Base-by-base conservation (phyloP, 768 basidiomycete genomes). In the Leccinellum luteum region DNA sequence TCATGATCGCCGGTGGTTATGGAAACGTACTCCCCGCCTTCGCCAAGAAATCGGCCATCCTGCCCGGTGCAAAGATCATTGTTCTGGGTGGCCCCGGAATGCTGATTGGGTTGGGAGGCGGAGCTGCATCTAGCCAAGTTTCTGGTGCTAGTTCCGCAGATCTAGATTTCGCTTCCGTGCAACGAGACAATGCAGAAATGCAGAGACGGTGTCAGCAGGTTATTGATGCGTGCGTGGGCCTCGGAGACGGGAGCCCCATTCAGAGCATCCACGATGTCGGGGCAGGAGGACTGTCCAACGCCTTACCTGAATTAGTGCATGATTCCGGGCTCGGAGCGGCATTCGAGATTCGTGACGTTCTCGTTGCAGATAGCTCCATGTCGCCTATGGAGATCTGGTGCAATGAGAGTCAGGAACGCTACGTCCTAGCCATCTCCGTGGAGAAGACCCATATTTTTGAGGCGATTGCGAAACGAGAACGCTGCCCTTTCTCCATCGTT, bases 311-410 rank as follows among this genome's bases (percentile, higher is more conserved):
- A 72, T 78, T 99, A 45, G 97, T 99, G 2, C 96, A 98, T 68
- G 96, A 98, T 73, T 90, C 94, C 2, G 83, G 81, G n/a, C 80
- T 97, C 6, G 97, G 97, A 8, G 97, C 92, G 1, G 79, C 70
- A 4, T 94, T 98, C 67, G 97, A 99, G 76, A 95, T 99, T 63
- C 80, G 96, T 21, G 91, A 98, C 65, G 87, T 99, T 7, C 81
- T 92, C 25, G 86, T 97, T 41, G 96, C 93, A 28, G 97, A 98
- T 70, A 80, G 82, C 23, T 89, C 90, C 38, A 92, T 99, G 92
- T 94, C 92, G 4, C 97, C 97, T 0, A 98, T 99, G 96, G 96
- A 98, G 75, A 98, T 98, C 51, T 99, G 97, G 97, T 98, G 97
- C 70, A 99, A 99, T 74, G 97, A 99, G 75, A 90, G 87, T 62